Conservation (phyloP, 1,284 basidiomycete genomes). For the Phylloboletellus chloephorus region DNA sequence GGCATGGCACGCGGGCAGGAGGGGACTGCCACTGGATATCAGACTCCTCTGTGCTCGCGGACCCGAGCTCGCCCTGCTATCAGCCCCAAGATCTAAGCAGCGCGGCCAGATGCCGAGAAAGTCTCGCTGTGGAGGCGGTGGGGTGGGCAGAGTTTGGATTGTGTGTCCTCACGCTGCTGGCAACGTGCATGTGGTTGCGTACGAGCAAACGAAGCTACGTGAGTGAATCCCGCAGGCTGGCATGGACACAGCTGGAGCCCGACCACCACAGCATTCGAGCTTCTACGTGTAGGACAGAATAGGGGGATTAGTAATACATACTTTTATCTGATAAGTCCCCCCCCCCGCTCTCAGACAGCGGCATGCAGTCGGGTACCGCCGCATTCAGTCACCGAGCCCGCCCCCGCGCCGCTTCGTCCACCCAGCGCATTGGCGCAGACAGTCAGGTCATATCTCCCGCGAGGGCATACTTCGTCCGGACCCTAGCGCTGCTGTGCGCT, state of each 20-base stretch:
- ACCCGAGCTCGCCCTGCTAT: conserved; percentile 19
- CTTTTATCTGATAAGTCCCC: conserved; percentile 26
- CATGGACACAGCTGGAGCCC: conserved; percentile 20
- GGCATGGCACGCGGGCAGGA: conserved; percentile 55
- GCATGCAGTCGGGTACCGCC: no score
- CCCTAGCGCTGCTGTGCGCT: conserved; percentile 64
- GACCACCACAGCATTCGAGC: conserved; percentile 29
- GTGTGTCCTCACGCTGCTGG: conserved; percentile 51
- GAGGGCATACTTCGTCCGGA: conserved; percentile 46
- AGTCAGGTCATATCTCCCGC: conserved; percentile 19
- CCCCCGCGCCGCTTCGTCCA: neutral
- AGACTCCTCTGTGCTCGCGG: conserved; percentile 45
- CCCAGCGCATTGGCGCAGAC: neutral
- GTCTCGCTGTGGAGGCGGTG: conserved; percentile 63
- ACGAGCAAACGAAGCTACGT: conserved; percentile 41
- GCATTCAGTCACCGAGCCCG: neutral
- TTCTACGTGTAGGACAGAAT: conserved; percentile 33
- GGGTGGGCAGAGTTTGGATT: conserved; percentile 73
- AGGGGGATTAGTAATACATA: conserved; percentile 19
- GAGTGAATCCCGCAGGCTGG: conserved; percentile 41
- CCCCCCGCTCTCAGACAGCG: neutral
- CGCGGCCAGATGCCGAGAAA: conserved; percentile 55
- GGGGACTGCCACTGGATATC: conserved; percentile 51
- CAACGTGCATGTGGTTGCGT: conserved; percentile 59
- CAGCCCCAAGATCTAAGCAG: conserved; percentile 21